A percentile compares a stretch with the other conserved stretches of the same genome.
Evolutionary conservation across 2,329 filamentous ascomycete species (phyloP).

Genomic region (Pseudogymnoascus sp.): DNA sequence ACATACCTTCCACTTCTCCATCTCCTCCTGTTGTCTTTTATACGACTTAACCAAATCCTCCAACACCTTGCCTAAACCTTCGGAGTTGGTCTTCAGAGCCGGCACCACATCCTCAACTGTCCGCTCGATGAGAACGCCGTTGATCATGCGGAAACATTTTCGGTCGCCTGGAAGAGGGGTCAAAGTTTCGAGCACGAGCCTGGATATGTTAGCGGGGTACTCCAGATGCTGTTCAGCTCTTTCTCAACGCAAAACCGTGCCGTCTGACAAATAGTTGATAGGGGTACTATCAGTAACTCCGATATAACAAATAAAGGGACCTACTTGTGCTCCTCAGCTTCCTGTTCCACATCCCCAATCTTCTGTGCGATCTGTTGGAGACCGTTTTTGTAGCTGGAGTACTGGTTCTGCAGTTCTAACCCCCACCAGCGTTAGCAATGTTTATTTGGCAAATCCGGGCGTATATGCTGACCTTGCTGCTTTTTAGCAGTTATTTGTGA

Average conservation of each 20-base stretch:
- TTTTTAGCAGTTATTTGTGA: conserved; percentile 27
- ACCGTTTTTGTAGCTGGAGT: conserved; percentile 68
- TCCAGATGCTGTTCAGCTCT: not conserved
- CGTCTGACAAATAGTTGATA: not conserved
- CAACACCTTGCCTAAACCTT: conserved; percentile 87
- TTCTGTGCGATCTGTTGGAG: conserved; percentile 92
- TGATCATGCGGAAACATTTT: conserved; percentile 98
- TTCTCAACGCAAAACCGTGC: not conserved
- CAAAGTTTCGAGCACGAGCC: conserved; percentile 89
- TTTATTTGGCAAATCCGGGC: not conserved
- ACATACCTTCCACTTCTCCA: conserved; percentile 96
- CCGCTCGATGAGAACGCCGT: conserved; percentile 89
- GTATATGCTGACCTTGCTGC: conserved; percentile 28
- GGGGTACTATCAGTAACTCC: not conserved
- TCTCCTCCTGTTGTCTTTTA: conserved; percentile 85
- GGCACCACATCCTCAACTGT: conserved; percentile 91
- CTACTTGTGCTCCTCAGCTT: conserved; percentile 96
- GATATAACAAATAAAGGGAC: conserved; percentile 30
- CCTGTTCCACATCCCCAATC: conserved; percentile 95
- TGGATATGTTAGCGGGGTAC: conserved; percentile 32
- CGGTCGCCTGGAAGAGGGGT: conserved; percentile 74
- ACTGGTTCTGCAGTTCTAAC: conserved; percentile 71
- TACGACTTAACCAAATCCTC: conserved; percentile 96
- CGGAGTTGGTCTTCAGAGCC: conserved; percentile 84
- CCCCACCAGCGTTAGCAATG: conserved; percentile 6